Base-by-base conservation (phyloP, 257 asterid species). In the Gentiana straminea region DNA sequence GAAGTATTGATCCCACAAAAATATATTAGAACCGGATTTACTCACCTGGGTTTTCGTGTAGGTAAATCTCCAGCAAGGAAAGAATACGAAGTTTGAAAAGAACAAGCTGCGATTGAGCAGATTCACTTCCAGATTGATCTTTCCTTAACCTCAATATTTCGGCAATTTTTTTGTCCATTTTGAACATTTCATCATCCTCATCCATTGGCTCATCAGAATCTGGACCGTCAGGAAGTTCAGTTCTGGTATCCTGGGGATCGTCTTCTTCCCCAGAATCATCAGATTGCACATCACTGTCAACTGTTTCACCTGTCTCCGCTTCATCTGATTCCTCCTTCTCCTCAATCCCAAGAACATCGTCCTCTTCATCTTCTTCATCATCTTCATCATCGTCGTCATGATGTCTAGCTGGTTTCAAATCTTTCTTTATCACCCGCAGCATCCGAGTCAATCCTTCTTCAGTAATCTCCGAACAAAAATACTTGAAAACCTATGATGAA, bases 51-150 rank as follows among this genome's bases (percentile, higher is more conserved):
- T 88, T 88, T 68, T 88, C 95, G 49, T 88, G 94, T 12, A 92
- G 83, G 75, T 77, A 92, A 68, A 92, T 86, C 79, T 92, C 99
- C 77, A 92, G 79, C 72, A 92, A 72, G 7, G 99, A 88, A 69
- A 92, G 92, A 59, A 88, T 86, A 49, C 97, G 95, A 11, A 92
- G 97, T 70, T 92, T 92, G 75, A 92, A 92, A 57, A 92, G 91
- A 54, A 86, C 86, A 38, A 92, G 99, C 77, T 92, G 99, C 56
- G 99, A 92, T 61, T 88, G 97, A 49, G 99, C 86, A 60, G 97
- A 81, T 80, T 84, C 97, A 59, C 90, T 81, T 52, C 95, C 95
- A 67, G 82, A 81, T 62, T 83, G 95, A 78, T 88, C 88, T 73
- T 75, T 88, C 69, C 75, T 71, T 60, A 86, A 89, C 72, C 81